Evolutionary conservation across 2,329 filamentous ascomycete species (phyloP), one percentile per base, ranked within the genome.

Genomic region (Verticillium dahliae): DNA sequence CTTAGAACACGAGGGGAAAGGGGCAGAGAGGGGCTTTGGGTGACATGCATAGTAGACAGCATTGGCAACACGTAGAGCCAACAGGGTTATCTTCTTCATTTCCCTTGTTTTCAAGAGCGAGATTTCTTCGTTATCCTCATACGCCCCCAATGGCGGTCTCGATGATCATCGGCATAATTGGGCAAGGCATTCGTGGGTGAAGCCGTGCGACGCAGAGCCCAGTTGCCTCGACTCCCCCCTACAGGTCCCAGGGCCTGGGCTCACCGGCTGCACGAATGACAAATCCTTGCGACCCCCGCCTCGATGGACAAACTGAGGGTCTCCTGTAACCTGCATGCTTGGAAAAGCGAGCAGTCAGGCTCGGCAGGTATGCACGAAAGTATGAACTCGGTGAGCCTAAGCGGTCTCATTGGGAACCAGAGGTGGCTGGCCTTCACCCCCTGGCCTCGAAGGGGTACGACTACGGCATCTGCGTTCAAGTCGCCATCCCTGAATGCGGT

Each of bases 51-150:
- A 22, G 45, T 52, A 52, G 45, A 52, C 45, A 52, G 45, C 45
- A 52, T 52, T 7, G 18, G 18, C n/a, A 27, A 31, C 27, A 31
- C 27, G 9, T 52, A 52, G 45, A 52, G 7, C 45, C 45, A 39
- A 27, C 54, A 45, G 13, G 34, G 18, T 18, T 56, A 34, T 64
- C 58, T 56, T 54, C 59, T 61, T 62, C 27, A 60, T 65, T 63
- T 59, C 27, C 3, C 41, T 37, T 37, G 9, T 52, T 22, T 52
- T 9, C n/a, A 22, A 18, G 37, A 54, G n/a, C 45, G 18, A 52
- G 35, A 27, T 22, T 22, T 27, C 3, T 52, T 7, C 13, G 18
- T 6, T 52, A 7, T 18, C 18, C 18, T n/a, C 4, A n/a, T 2
- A 4, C 2, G 35, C 4, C 13, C 35, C 35, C 35, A 10, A 3